Base-by-base conservation (phyloP, 139 green algal species). In the Marvania coccoides region DNA sequence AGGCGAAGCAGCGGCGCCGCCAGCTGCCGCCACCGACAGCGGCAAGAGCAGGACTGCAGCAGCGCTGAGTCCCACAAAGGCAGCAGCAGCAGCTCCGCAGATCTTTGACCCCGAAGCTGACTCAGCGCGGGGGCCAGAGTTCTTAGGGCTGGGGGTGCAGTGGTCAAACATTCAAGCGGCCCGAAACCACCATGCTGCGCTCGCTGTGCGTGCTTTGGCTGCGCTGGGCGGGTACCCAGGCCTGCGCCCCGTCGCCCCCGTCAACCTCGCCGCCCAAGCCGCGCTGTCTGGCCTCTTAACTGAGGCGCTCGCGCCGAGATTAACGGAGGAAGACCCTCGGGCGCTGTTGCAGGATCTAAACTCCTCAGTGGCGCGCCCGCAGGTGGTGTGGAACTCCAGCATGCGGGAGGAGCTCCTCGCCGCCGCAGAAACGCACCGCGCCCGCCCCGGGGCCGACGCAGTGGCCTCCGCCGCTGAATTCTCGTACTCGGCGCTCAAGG, bases 311-410 rank as follows among this genome's bases (percentile, higher is more conserved):
- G 84, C 87, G 2, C 54, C 45, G 4, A 73, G 76, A 23, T 75
- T 97, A 48, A 39, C 53, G 5, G 78, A 81, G 5, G 9, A 38
- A 1, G 87, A 94, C 53, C 83, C 87, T 0, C 51, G 75, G 26
- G 61, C 70, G 13, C 63, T 96, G 59, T 84, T 96, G 26, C 30
- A 31, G 12, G 63, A 85, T 38, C 74, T 97, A 1, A 82, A 77
- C 47, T 47, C 36, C 40, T 82, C 58, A 34, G 34, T 89, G 31
- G 78, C 87, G 58, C 90, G 74, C 6, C 87, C 85, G 0, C 72
- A 88, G 70, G 84, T 85, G 40, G 93, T 97, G 19, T 97, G 92
- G 92, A 95, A 92, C 72, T 67, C 33, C 19, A 45, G 59, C 37
- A 97, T 94, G 84, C 76, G 89, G 28, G 59, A 76, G 29, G 85